Evolutionary conservation across 2,329 filamentous ascomycete genomes (phyloP), one percentile per base, ranked within the genome.

Genomic region (Fusarium foetens): DNA sequence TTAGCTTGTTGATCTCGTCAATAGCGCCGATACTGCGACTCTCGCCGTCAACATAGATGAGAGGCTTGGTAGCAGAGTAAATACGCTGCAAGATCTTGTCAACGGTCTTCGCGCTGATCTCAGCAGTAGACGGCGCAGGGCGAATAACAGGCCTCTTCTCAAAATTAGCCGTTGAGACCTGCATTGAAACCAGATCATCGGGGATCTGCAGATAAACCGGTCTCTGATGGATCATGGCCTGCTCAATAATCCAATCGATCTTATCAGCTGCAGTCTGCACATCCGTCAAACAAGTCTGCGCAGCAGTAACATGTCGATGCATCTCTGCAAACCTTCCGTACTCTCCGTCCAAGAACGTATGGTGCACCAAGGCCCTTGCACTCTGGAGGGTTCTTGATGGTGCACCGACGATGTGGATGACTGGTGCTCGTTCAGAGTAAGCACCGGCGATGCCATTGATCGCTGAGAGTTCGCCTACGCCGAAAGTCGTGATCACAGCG

Each of bases 191-290:
- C 41, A 67, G 36, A 11, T 67, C 64, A 9, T 67, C 63, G 5
- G 64, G 54, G 7, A 67, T 62, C 12, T 67, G 64, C 25, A 67
- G 41, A 38, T 67, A 67, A 0, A 67, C 64, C 3, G 64, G 64
- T 5, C 64, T 42, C 25, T 67, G 64, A 12, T 62, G 25, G 0
- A 67, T 14, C 31, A 67, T 33, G 0, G 63, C 63, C 6, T 67
- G 64, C 5, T 67, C 63, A 19, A 67, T 67, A 2, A 67, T 19
- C 64, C 64, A 67, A 23, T 67, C 63, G 11, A 67, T 53, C 6
- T 41, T 61, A 5, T 42, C 64, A 4, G 64, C 23, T 2, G 64
- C 64, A 3, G 29, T 53, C 19, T 36, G 33, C 3, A 25, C 46
- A 42, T 52, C 55, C 12, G 64, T 35, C 39, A 67, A 38, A 9